A percentile compares a stretch with the other conserved stretches of the same genome.
Evolutionary conservation across 345 rosid species (phyloP).

Genomic region (Schrenkiella parvula): DNA sequence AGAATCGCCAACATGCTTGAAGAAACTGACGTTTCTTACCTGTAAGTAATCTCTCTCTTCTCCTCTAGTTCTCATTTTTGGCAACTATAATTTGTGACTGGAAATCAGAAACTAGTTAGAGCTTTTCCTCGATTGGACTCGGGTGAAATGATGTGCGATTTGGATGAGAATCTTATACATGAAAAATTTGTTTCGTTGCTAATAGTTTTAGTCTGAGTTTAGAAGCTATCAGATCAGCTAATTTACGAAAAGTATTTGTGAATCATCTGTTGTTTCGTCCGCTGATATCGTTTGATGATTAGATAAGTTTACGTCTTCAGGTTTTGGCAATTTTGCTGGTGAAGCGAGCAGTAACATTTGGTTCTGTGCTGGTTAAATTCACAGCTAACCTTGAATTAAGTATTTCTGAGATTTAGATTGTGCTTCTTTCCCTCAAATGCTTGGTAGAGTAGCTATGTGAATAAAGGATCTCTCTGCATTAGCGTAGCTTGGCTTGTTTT

Average conservation of each 20-base stretch:
- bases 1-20: conserved; percentile 77
- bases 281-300: conserved; percentile 5
- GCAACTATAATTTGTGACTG: neutral
- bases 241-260: neutral
- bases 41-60: conserved; percentile 51
- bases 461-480: neutral
- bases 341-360: neutral
- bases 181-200: conserved; percentile 1
- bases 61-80: conserved; percentile 6
- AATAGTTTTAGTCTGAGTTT: neutral
- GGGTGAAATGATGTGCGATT: neutral
- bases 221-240: conserved; percentile 4
- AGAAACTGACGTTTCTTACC: conserved; percentile 74
- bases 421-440: neutral
- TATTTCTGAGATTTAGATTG: neutral
- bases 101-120: neutral
- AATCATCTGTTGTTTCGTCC: conserved; percentile 1
- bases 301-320: neutral
- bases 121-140: neutral
- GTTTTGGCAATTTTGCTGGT: conserved; percentile 7
- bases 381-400: neutral
- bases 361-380: neutral
- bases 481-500: neutral
- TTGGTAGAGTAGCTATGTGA: neutral
- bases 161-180: neutral